phyloP scores from a whole-genome alignment of 495 filamentous ascomycete genomes.

The Neurospora pannonica region DNA sequence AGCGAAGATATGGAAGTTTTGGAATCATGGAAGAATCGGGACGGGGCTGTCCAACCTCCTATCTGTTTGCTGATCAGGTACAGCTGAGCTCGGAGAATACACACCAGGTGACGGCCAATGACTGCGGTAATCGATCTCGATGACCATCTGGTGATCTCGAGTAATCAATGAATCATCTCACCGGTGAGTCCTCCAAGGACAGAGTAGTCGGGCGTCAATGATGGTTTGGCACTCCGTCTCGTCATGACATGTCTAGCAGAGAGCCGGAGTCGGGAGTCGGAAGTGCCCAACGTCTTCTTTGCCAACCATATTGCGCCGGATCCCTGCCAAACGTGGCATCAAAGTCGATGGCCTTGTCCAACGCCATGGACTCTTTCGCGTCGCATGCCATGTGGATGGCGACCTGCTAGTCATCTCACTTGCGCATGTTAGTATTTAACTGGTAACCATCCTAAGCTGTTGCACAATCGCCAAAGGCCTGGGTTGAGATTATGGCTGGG shows the following conservation, averaged over 20 bases:
- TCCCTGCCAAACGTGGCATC: constrained; percentile 21
- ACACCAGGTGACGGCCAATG: not conserved
- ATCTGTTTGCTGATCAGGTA: not conserved
- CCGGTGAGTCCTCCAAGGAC: not conserved
- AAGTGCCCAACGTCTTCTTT: not conserved
- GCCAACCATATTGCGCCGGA: constrained; percentile 18
- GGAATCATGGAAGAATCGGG: not conserved
- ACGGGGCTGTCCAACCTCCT: not conserved
- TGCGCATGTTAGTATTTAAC: not conserved
- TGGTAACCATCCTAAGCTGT: not conserved
- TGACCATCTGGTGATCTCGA: not conserved
- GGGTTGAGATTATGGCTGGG: not conserved
- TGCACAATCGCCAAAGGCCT: not conserved
- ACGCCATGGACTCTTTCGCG: not conserved
- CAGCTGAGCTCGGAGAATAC: not conserved
- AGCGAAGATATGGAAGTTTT: not conserved
- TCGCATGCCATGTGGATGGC: not conserved
- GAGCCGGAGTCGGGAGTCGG: not conserved
- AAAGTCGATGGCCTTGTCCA: constrained; percentile 3
- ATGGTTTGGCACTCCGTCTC: constrained; percentile 1
- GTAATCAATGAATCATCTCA: not conserved
- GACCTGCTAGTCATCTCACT: not conserved
- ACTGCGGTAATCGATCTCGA: not conserved
- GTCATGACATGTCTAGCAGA: not conserved
- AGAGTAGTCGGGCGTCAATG: not conserved